A percentile compares a stretch with the other conserved stretches of the same genome.
Evolutionary conservation across 1,139 yeast species (phyloP).

Genomic region (Sugiyamaella grinbergsii): DNA sequence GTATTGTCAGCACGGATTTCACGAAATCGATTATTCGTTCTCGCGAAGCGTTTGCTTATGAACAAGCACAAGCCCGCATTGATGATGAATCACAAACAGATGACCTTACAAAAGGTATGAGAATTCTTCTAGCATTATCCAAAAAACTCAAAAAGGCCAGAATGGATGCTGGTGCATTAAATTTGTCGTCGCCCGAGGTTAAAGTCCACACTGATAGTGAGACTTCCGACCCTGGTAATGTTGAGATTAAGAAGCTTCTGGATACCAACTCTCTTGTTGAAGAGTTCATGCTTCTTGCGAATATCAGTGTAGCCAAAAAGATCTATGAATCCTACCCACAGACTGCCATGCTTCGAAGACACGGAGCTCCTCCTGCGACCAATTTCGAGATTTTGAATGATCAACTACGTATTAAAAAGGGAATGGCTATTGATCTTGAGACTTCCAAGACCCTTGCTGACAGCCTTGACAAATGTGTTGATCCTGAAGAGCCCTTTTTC

Average conservation of each 20-base stretch:
- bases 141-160: constrained; percentile 83
- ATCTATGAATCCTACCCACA: constrained; percentile 94
- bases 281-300: constrained; percentile 97
- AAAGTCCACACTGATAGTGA: constrained; percentile 97
- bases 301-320: constrained; percentile 91
- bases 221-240: constrained; percentile 95
- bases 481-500: constrained; percentile 82
- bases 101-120: constrained; percentile 86
- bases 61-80: constrained; percentile 86
- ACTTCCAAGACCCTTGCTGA: constrained; percentile 92
- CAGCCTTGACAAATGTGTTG: constrained; percentile 85
- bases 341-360: constrained; percentile 94
- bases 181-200: constrained; percentile 96
- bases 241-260: constrained; percentile 81
- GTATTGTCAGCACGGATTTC: constrained; percentile 77
- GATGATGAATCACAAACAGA: constrained; percentile 79
- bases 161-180: constrained; percentile 93
- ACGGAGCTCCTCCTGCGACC: constrained; percentile 93
- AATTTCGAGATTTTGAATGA: constrained; percentile 89
- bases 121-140: constrained; percentile 74
- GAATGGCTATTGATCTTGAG: constrained; percentile 72
- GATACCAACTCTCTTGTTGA: constrained; percentile 96
- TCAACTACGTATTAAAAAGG: constrained; percentile 80
- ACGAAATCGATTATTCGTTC: constrained; percentile 90
- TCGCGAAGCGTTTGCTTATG: constrained; percentile 93